Evolutionary conservation across 1,139 yeast species (phyloP).

Genomic region (Kodamaea derodonti): DNA sequence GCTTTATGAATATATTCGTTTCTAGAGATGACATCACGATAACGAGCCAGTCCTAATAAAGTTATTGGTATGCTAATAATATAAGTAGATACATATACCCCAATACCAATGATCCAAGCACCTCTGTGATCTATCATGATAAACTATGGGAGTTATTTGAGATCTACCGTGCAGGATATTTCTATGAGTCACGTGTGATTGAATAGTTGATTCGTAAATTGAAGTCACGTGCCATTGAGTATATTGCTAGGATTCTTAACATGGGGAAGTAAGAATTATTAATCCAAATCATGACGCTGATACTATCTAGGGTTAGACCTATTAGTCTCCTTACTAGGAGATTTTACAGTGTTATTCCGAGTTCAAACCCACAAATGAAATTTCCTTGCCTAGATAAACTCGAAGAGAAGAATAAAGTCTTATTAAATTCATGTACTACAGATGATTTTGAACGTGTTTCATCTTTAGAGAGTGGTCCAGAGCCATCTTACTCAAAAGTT

Average conservation of each 20-base stretch:
- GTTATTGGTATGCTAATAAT: slow-evolving; percentile 3
- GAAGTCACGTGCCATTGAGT: not conserved
- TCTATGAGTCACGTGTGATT: no score
- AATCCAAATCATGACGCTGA: not conserved
- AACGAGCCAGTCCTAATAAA: not conserved
- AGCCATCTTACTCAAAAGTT: slow-evolving; percentile 75
- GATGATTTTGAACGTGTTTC: slow-evolving; percentile 23
- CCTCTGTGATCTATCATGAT: not conserved
- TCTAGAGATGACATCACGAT: slow-evolving; percentile 3
- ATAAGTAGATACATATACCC: not conserved
- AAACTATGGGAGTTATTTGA: no score
- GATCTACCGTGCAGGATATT: no score
- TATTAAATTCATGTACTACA: slow-evolving; percentile 23
- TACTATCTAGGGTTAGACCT: not conserved
- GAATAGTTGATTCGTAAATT: not conserved
- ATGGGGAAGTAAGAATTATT: not conserved
- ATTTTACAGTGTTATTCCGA: not conserved
- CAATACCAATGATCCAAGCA: not conserved
- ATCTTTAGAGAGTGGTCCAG: slow-evolving; percentile 71
- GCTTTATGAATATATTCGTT: slow-evolving; percentile 4
- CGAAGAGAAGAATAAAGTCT: slow-evolving; percentile 49
- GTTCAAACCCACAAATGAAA: slow-evolving; percentile 55
- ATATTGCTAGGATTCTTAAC: not conserved
- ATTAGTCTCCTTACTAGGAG: not conserved
- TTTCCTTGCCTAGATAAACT: slow-evolving; percentile 85